Evolutionary conservation across 306 rosid genomes (phyloP), one percentile per base, ranked within the genome.

Genomic region (Vicia villosa): DNA sequence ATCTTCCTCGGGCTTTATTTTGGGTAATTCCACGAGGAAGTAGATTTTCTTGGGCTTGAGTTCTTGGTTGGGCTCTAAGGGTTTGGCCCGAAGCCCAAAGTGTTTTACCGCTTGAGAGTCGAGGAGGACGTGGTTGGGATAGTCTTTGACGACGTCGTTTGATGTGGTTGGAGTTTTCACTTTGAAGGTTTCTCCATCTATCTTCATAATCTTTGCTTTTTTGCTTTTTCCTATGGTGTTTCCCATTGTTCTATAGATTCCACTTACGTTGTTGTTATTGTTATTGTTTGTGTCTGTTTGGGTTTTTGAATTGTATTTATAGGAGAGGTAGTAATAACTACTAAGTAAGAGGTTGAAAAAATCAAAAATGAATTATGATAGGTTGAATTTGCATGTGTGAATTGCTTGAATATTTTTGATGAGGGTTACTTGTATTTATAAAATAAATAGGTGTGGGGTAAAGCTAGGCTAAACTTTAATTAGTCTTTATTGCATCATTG

Each of bases 131-230:
- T 86, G 84, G 7, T 81, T 88, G 0, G 95, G 95, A 47, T 92
- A 65, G 45, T 84, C 86, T 70, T 82, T 89, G 0, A 85, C 82
- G 51, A 89, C 86, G 58, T 89, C 96, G 63, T 63, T 62, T 20
- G 63, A 91, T 43, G 41, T 63, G 5, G 83, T 63, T 2, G 98
- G 98, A 5, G 85, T 80, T 68, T 82, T 82, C 2, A 87, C 11
- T 62, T 89, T 87, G 75, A 89, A 56, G 21, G 84, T 87, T 50
- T 92, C 98, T 1, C 98, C 98, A n/a, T 84, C 84, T 12, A 87
- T 64, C 49, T 87, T 92, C 98, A 92, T 87, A 32, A 92, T 90
- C 70, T 92, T 92, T 2, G 88, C 87, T 63, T 68, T 87, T 36
- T 41, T 83, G 50, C 86, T 85, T 22, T 87, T 79, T 47, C 95